Evolutionary conservation across 768 basidiomycete genomes (phyloP), one percentile per base, ranked within the genome.

Genomic region (Xerocomellus intermedius): DNA sequence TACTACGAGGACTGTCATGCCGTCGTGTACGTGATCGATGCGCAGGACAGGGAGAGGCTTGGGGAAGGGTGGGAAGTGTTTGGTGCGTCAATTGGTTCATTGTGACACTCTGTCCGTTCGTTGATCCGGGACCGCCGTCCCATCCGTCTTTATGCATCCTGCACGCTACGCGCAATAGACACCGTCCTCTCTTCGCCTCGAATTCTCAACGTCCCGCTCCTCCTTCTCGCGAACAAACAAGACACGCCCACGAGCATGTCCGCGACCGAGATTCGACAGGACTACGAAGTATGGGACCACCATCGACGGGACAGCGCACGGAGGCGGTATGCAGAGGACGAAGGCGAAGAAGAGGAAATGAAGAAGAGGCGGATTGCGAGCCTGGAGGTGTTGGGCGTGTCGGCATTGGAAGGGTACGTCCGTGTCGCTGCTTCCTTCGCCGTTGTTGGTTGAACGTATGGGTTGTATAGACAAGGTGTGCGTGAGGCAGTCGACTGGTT

Each of bases 1-100:
- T 99, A 99, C 73, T 98, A 96, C 69, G 89, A 92, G 52, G 94
- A 98, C 68, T 97, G 94, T 60, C 96, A 99, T 70, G 96, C 95
- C 8, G 92, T 98, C 42, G 93, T 90, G 38, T 99, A 91, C 64
- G 89, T 98, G 48, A 84, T 99, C 49, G 97, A 99, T 69, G 93
- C 94, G 9, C 83, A 89, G 59, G 96, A 99, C 76, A 76, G 86
- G 33, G 93, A 92, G 64, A 77, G 96, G 37, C 76, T 98, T 26
- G 82, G 86, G 45, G 97, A 98, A 77, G 92, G 93, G 16, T 98
- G 96, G 96, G 90, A 93, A 59, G 95, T 94, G 8, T 98, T 99
- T 63, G 94, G 96, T 97, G 71, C 54, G 90, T 50, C 28, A 14
- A 10, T n/a, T 8, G 5, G n/a, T 22, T 30, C 33, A 8, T 17